Percentiles rank a stretch among this genome's conserved stretches.
Conservation (phyloP, 2,329 filamentous ascomycete species). For the Ophiostoma populinum region DNA sequence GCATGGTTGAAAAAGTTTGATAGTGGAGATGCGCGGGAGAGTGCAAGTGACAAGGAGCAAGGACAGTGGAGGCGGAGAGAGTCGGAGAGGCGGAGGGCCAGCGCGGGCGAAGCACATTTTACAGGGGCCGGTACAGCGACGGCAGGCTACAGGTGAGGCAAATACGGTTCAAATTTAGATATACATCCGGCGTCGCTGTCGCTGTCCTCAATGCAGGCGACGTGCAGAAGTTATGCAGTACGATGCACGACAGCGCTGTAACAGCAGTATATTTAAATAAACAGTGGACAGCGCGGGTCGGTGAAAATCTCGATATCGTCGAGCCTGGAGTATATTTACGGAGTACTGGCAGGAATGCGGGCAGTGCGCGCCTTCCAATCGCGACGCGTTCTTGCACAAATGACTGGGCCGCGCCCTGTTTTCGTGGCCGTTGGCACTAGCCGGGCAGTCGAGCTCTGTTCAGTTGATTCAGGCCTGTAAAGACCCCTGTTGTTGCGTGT, state of each 20-base stretch:
- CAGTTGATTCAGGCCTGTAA: no score
- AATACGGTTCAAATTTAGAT: no score
- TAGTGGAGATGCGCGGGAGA: slow-evolving; percentile 3
- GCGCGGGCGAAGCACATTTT: no score
- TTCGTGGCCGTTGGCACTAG: slow-evolving; percentile 1
- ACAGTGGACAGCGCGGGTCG: neutral
- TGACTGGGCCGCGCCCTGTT: slow-evolving; percentile 1
- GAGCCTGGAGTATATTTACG: neutral
- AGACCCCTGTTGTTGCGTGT: neutral
- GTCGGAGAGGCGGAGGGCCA: slow-evolving; percentile 9
- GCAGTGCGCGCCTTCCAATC: slow-evolving; percentile 5
- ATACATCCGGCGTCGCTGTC: no score
- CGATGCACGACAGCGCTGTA: no score
- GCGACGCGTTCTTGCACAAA: slow-evolving; percentile 10
- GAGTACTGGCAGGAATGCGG: slow-evolving; percentile 4
- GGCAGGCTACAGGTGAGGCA: no score
- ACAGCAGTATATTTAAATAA: no score
- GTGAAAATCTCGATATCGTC: no score
- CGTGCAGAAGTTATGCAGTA: no score
- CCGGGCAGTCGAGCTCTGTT: neutral
- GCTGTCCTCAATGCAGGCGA: no score
- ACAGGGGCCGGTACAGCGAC: neutral
- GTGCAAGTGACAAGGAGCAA: no score
- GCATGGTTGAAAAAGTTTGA: slow-evolving; percentile 2
- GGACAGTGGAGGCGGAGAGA: slow-evolving; percentile 9